phyloP scores from a whole-genome alignment of 768 basidiomycete genomes.

The Amanita rubescens region DNA sequence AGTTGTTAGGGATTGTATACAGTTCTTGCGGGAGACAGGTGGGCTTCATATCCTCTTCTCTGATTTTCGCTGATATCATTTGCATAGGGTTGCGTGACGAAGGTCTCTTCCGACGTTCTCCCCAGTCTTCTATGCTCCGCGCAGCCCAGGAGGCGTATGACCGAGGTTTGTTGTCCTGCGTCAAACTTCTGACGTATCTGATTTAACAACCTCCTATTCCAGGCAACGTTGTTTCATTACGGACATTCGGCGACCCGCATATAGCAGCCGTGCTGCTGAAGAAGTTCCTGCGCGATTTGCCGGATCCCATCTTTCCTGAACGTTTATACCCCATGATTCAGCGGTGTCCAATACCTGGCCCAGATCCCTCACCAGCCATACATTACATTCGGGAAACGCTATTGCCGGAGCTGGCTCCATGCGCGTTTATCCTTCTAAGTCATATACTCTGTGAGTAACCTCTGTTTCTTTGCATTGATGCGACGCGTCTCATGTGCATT shows the following conservation, averaged over 20 bases:
- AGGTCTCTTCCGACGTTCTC: slow-evolving; percentile 80
- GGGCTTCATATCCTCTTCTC: slow-evolving; percentile 12
- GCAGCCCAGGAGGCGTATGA: slow-evolving; percentile 83
- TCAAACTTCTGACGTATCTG: background rate
- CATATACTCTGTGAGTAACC: slow-evolving; percentile 50
- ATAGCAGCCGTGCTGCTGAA: slow-evolving; percentile 82
- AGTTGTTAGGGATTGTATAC: slow-evolving; percentile 68
- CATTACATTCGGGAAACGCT: slow-evolving; percentile 63
- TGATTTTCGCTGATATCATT: slow-evolving; percentile 10
- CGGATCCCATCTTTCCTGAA: slow-evolving; percentile 73
- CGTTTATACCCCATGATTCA: slow-evolving; percentile 54
- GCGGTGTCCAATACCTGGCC: slow-evolving; percentile 55
- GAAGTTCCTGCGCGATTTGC: slow-evolving; percentile 78
- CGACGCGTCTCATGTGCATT: slow-evolving; percentile 2
- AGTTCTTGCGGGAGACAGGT: slow-evolving; percentile 61
- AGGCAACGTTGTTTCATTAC: slow-evolving; percentile 75
- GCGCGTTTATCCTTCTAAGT: slow-evolving; percentile 67
- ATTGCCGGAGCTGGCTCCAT: slow-evolving; percentile 60
- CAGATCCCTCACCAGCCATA: slow-evolving; percentile 42
- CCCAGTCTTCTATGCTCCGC: slow-evolving; percentile 57
- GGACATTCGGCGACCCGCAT: slow-evolving; percentile 70
- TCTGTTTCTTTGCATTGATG: background rate
- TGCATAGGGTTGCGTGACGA: slow-evolving; percentile 55
- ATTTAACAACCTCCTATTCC: slow-evolving; percentile 4
- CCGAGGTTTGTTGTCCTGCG: slow-evolving; percentile 41